Base-by-base conservation (phyloP, 2,329 filamentous ascomycete species). In the Gaeumannomyces tritici region DNA sequence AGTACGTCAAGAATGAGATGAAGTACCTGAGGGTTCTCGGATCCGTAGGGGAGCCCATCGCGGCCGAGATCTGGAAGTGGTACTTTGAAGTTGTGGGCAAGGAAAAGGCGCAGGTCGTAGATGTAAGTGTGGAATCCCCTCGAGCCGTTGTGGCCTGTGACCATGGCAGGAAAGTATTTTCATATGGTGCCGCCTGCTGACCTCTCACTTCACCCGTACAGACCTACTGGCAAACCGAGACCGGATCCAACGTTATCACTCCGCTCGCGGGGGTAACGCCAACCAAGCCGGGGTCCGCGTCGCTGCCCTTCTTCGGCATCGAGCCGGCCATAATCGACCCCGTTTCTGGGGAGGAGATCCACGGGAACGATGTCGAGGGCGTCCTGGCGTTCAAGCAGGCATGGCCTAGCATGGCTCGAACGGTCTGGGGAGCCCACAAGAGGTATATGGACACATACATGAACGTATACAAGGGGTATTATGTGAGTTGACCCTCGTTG, bases 211-310 rank as follows among this genome's bases (percentile, higher is more conserved):
- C 69, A 67, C 62, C 65, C 65, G 1, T 58, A 27, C 73, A 96
- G 91, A 99, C 95, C 62, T 99, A 99, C 84, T 99, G 95, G 95
- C 95, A 99, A 85, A 99, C 95, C 61, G 95, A 99, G 81, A 99
- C 95, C 2, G 95, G 95, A 63, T 98, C 91, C 66, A 88, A 99
- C 76, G 92, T 96, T 70, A 98, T 99, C 74, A 91, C 92, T 6
- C 95, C 95, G 24, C 82, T 99, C 64, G 93, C 89, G 60, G 95
- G 95, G 72, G 84, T 98, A 47, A 98, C 93, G 0, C 92, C 95
- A 28, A 98, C 95, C 28, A 99, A 99, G 80, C 95, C 95, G 26
- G 95, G 95, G 62, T 96, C 90, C 73, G 95, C 95, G 11, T 97
- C 95, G 13, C 83, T 98, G 51, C 95, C 95, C 55, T 99, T 98